Evolutionary conservation across 129 eudicot genomes (phyloP).

Genomic region (Pittosporum tobira): DNA sequence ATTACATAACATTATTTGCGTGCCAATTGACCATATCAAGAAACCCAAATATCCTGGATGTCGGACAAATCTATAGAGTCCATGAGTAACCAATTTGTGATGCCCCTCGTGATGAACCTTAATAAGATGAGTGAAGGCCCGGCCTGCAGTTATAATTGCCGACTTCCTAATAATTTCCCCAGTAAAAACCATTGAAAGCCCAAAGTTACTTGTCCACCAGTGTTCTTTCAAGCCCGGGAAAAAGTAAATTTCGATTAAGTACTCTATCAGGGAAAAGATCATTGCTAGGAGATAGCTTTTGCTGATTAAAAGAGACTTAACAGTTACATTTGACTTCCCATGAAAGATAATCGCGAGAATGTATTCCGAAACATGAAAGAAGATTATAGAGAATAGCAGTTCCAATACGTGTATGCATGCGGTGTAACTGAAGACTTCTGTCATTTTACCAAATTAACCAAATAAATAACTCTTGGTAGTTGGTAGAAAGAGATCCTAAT

Average conservation of each 20-base stretch:
- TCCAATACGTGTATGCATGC: slow-evolving; percentile 61
- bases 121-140: slow-evolving; percentile 85
- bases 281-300: slow-evolving; percentile 66
- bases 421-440: slow-evolving; percentile 55
- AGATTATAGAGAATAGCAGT: slow-evolving; percentile 52
- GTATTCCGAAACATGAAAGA: slow-evolving; percentile 79
- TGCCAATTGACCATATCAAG: slow-evolving; percentile 89
- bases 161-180: slow-evolving; percentile 78
- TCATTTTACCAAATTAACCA: slow-evolving; percentile 37
- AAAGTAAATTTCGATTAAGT: slow-evolving; percentile 55
- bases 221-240: slow-evolving; percentile 59
- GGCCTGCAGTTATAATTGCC: slow-evolving; percentile 96
- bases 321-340: slow-evolving; percentile 63
- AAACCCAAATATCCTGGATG: slow-evolving; percentile 94
- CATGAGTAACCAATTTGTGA: slow-evolving; percentile 70
- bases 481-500: background rate
- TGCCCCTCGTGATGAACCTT: slow-evolving; percentile 60
- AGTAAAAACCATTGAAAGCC: slow-evolving; percentile 61
- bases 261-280: slow-evolving; percentile 63
- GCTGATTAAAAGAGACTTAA: slow-evolving; percentile 76
- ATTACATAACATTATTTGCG: slow-evolving; percentile 86
- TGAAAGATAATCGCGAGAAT: slow-evolving; percentile 54
- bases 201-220: slow-evolving; percentile 74
- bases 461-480: slow-evolving; percentile 14
- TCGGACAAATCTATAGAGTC: slow-evolving; percentile 59